These are phyloP conservation scores for Nitzschia palea DNA, from an alignment of 108 stramenopile genomes.

Conservation along the genomic window DNA sequence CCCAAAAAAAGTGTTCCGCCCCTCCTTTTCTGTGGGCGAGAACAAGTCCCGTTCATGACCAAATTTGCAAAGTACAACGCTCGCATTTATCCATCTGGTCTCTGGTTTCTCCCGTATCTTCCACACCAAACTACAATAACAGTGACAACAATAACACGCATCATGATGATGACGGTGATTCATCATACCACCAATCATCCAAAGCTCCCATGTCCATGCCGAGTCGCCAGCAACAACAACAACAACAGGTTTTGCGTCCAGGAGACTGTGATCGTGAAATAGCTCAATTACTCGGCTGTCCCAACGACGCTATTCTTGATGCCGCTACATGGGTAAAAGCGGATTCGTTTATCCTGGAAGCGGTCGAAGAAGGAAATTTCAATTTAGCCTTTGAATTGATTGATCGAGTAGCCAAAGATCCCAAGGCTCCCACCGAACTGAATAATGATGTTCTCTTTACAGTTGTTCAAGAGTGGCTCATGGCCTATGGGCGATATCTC, in stretches of 20 bases:
- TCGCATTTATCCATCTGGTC: background rate
- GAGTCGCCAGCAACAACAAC: background rate
- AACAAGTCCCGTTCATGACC: too few relatives aligned
- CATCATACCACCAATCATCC: too few relatives aligned
- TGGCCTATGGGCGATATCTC: constrained; percentile 19
- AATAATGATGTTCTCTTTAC: constrained; percentile 16
- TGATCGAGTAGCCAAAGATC: constrained; percentile 27
- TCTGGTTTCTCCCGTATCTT: background rate
- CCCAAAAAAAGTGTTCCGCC: too few relatives aligned
- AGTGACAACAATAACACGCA: background rate
- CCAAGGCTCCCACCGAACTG: background rate
- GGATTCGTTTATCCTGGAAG: constrained; percentile 3
- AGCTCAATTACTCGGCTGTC: background rate
- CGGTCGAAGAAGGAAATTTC: constrained; percentile 5
- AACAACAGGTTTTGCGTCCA: constrained; percentile 7
- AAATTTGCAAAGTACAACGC: too few relatives aligned
- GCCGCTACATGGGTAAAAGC: constrained; percentile 5
- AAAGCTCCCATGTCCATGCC: background rate
- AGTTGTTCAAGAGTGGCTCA: constrained; percentile 29
- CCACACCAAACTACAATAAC: background rate
- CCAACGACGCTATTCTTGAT: background rate
- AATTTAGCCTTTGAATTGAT: constrained; percentile 25
- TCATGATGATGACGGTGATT: background rate
- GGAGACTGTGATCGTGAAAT: background rate
- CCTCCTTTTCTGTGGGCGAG: too few relatives aligned